These are phyloP conservation scores for Bacidia rubella DNA, from an alignment of 495 filamentous ascomycete species.

Conservation along the genomic window DNA sequence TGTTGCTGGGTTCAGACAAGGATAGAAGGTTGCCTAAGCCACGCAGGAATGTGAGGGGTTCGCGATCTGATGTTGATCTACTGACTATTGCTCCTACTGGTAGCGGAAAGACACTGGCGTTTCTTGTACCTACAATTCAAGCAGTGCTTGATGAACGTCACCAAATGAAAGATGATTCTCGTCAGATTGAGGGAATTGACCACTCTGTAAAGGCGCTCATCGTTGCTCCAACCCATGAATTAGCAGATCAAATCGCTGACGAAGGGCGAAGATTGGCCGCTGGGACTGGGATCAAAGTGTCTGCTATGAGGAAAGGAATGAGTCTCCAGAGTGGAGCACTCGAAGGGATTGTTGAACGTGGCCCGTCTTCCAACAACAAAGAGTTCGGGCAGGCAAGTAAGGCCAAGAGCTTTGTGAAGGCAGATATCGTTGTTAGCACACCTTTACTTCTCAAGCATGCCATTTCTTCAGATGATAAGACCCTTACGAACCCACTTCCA, in stretches of 20 bases:
- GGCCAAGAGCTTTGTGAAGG: slow-evolving; percentile 34
- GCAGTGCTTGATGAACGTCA: slow-evolving; percentile 44
- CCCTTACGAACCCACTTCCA: slow-evolving; percentile 37
- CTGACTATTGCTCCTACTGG: slow-evolving; percentile 86
- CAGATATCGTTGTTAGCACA: slow-evolving; percentile 80
- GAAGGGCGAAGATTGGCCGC: slow-evolving; percentile 70
- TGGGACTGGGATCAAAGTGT: slow-evolving; percentile 66
- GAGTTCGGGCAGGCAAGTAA: slow-evolving; percentile 20
- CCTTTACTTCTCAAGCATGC: slow-evolving; percentile 67
- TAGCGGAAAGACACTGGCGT: slow-evolving; percentile 92
- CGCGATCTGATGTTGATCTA: slow-evolving; percentile 39
- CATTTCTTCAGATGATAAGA: slow-evolving; percentile 38
- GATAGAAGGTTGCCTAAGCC: slow-evolving; percentile 7
- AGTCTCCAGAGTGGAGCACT: slow-evolving; percentile 32
- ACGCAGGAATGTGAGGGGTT: slow-evolving; percentile 6
- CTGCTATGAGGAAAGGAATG: slow-evolving; percentile 77
- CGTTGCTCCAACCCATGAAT: slow-evolving; percentile 82
- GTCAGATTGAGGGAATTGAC: slow-evolving; percentile 22
- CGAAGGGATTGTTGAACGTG: slow-evolving; percentile 18
- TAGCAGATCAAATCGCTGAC: slow-evolving; percentile 84
- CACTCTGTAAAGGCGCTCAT: slow-evolving; percentile 55
- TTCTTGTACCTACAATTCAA: slow-evolving; percentile 76
- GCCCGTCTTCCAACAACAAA: slow-evolving; percentile 29
- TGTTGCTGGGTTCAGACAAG: slow-evolving; percentile 43
- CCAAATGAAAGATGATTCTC: slow-evolving; percentile 28